These are phyloP conservation scores for Ceriops tagal DNA, from an alignment of 345 rosid species.

Conservation along the genomic window DNA sequence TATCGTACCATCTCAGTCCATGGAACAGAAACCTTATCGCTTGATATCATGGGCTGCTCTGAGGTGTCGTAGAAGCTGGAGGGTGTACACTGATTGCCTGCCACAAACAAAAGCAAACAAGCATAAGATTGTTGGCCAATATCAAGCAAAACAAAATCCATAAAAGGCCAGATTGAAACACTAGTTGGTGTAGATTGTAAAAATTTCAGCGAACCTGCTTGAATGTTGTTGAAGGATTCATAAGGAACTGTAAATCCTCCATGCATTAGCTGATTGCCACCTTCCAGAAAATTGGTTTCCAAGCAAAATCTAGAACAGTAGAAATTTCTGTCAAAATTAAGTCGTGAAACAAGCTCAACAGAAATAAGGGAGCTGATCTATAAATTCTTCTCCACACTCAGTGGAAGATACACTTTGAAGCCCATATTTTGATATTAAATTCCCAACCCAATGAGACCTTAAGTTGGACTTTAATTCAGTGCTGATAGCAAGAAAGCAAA, in stretches of 20 bases:
- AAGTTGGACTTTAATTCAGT: not conserved
- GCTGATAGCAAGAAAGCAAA: not conserved
- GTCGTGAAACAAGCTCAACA: not conserved
- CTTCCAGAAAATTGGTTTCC: slow-evolving; percentile 28
- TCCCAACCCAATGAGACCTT: no score
- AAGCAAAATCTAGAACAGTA: slow-evolving; percentile 21
- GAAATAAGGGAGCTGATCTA: no score
- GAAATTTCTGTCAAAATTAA: slow-evolving; percentile 23
- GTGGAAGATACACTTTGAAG: no score
- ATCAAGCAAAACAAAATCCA: not conserved
- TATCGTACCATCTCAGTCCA: slow-evolving; percentile 23
- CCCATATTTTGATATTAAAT: no score
- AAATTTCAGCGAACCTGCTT: slow-evolving; percentile 30
- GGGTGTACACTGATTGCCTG: slow-evolving; percentile 25
- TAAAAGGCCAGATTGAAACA: not conserved
- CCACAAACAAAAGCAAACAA: slow-evolving; percentile 2
- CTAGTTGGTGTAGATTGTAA: not conserved
- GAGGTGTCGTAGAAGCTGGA: slow-evolving; percentile 17
- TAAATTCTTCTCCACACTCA: no score
- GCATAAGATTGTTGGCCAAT: not conserved
- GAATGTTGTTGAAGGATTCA: slow-evolving; percentile 23
- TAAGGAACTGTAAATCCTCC: slow-evolving; percentile 28
- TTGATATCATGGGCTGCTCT: slow-evolving; percentile 13
- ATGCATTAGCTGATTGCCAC: slow-evolving; percentile 24
- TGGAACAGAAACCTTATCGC: slow-evolving; percentile 18